phyloP scores from a whole-genome alignment of 2,329 filamentous ascomycete genomes.

The Alternaria ethzedia region DNA sequence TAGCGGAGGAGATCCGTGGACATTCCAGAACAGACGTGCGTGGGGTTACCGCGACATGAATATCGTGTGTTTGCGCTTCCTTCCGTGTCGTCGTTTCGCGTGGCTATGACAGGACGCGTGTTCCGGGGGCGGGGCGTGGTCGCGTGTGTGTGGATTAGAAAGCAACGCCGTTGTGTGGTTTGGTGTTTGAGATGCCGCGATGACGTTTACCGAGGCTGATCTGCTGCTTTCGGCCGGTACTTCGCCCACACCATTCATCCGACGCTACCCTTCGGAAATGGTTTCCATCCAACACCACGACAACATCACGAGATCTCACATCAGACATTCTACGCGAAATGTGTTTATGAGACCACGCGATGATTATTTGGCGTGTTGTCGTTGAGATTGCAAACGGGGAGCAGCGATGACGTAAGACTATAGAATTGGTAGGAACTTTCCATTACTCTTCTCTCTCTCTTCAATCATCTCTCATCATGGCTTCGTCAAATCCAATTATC shows the following conservation, averaged over 20 bases:
- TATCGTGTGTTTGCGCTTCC: not conserved
- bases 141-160: constrained; percentile 11
- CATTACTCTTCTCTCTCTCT: not conserved
- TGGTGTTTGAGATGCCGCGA: constrained; percentile 2
- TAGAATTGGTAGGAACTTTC: not conserved
- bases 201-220: constrained; percentile 21
- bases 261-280: constrained; percentile 16
- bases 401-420: not conserved
- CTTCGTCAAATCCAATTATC: constrained; percentile 50
- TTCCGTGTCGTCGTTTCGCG: not conserved
- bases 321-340: not conserved
- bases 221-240: constrained; percentile 8
- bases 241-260: not conserved
- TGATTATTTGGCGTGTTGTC: not conserved
- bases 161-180: constrained; percentile 13
- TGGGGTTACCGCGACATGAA: constrained; percentile 32
- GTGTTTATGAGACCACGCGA: not conserved
- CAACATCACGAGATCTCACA: not conserved
- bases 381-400: not conserved
- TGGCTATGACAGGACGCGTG: not conserved
- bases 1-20: constrained; percentile 48
- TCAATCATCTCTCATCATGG: not conserved
- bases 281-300: constrained; percentile 6
- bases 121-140: not conserved
- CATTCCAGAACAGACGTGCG: constrained; percentile 40